Evolutionary conservation across 768 basidiomycete species (phyloP), one percentile per base, ranked within the genome.

Genomic region (Hydnum rufescens): DNA sequence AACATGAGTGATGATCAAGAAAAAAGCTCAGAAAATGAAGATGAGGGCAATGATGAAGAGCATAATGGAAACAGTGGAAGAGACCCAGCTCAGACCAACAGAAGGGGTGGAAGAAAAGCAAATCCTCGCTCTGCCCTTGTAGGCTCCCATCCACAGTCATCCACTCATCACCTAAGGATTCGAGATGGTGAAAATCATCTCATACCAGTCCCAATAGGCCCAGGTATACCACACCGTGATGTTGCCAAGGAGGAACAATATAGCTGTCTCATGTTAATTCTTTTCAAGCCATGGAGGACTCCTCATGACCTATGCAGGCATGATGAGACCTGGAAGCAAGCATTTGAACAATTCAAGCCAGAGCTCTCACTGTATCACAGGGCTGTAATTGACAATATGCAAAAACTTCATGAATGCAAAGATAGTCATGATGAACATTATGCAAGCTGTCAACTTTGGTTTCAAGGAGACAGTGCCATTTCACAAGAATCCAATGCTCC

Each of bases 261-360:
- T 52, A 64, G 60, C 50, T 53, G 64, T 1, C 50, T 67, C 2
- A 71, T 71, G 69, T 52, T 72, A 3, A 63, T 68, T n/a, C 59
- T 71, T 0, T 71, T 71, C 56, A 69, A 70, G 54, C 71, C 70
- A 0, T 71, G 70, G 71, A 32, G 60, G 0, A 29, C 47, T 42
- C 34, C 57, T 0, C n/a, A 4, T 4, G 64, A 71, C 42, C 56
- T 71, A 3, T 36, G 57, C n/a, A 3, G 1, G 8, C 0, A 2
- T 1, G 42, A 26, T 5, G 53, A 62, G 29, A 44, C 59, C 0
- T 70, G 68, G 68, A 18, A 25, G 30, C 58, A 61, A 5, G 66
- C 65, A 3, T 69, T 67, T 56, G 8, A 58, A 1, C 4, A 42
- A 2, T 23, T 32, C 42, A 3, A 34, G 55, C 36, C 22, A 1